These are phyloP conservation scores for Haematococcus sp. DNA, from an alignment of 139 green algal genomes.

Conservation along the genomic window DNA sequence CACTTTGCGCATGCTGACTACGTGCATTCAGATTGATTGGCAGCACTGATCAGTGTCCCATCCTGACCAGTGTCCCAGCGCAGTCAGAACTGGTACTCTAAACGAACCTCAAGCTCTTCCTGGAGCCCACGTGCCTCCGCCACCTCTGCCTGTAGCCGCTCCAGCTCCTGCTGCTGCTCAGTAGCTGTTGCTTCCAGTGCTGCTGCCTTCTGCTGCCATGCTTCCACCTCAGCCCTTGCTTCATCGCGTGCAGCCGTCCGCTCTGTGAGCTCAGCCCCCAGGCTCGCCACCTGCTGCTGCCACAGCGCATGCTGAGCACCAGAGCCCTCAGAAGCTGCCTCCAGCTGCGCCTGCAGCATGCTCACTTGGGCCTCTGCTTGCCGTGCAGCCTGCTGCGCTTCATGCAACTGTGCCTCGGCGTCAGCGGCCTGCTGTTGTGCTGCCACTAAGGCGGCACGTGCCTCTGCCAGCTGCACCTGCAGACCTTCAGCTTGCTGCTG, in stretches of 20 bases:
- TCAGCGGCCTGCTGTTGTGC: neutral
- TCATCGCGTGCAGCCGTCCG: neutral
- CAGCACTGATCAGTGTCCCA: too few species aligned
- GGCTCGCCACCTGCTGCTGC: neutral
- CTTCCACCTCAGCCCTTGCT: constrained; percentile 2
- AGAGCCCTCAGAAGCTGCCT: neutral
- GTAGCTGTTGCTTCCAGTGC: neutral
- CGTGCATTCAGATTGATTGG: too few species aligned
- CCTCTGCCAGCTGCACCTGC: neutral
- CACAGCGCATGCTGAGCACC: neutral
- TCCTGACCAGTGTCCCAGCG: too few species aligned
- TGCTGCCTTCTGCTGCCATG: neutral
- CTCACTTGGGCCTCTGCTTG: neutral
- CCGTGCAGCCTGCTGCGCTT: neutral
- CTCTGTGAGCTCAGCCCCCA: neutral
- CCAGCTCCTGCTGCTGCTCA: constrained; percentile 1
- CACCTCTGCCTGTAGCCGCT: neutral
- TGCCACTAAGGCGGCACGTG: too few species aligned
- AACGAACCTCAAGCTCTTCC: too few species aligned
- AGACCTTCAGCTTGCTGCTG: neutral
- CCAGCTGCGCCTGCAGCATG: constrained; percentile 6
- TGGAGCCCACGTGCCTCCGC: neutral
- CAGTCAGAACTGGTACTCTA: too few species aligned
- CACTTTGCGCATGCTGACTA: too few species aligned
- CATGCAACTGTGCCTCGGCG: neutral